Evolutionary conservation across 2,329 filamentous ascomycete genomes (phyloP), one percentile per base, ranked within the genome.

Genomic region (Botrytis tulipae): DNA sequence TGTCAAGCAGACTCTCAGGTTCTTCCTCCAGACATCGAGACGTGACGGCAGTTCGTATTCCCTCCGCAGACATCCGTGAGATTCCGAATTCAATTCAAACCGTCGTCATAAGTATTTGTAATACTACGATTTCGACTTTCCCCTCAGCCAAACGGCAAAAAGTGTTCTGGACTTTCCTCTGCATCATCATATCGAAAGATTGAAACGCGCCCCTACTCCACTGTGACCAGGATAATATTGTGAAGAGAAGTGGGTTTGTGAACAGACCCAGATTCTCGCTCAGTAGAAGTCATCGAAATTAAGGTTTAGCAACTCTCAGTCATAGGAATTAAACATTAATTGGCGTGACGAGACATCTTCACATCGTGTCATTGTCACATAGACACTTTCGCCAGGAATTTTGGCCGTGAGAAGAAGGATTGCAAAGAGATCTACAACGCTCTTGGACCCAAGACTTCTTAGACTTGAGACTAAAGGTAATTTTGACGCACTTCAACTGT

Each of bases 391-490:
- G 6, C 16, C 29, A 10, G 32, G 63, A 35, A 32, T n/a, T 25
- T 22, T 32, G 40, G 29, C n/a, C 22, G 32, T 72, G 60, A 25
- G 32, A 65, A 32, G 51, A 40, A 51, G 29, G 32, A 22, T 32
- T 35, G 65, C 66, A 61, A 71, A 60, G 72, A 71, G 72, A 73
- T 71, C 68, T 66, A 22, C 61, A 60, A 6, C 22, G 54, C 42
- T 22, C 51, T 32, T 35, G n/a, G 8, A 16, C 10, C 42, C 22
- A 18, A 20, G 29, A 40, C 46, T 48, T 48, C 37, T 54, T 63
- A 32, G 18, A 32, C 48, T 62, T 4, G 35, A 51, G 32, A 25
- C 68, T 48, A 61, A 48, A 67, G 70, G 46, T 42, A 67, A 35
- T 54, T 46, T 22, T 37, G 32, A 9, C 25, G 48, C 35, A 51